Evolutionary conservation across 192 early-diverging fungal species (phyloP), one percentile per base, ranked within the genome.

Genomic region (Podila clonocystis): DNA sequence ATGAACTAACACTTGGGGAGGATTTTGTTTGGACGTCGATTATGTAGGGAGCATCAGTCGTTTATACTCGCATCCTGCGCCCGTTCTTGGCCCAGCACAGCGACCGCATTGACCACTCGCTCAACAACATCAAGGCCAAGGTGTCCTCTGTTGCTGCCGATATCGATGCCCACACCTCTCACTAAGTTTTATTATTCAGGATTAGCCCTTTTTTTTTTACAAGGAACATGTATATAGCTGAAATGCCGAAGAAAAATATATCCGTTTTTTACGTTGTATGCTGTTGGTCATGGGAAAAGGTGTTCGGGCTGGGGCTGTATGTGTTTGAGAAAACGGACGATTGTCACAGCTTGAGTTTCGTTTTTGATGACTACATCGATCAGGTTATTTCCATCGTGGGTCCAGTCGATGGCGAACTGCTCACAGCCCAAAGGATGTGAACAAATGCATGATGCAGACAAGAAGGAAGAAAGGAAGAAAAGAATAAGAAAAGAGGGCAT

Each of bases 41-140:
- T 26, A 48, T 17, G 59, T 82, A 89, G 86, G 97, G 97, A 55
- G 96, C 97, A 67, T 86, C 93, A 63, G 74, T 87, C 60, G 63
- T 99, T 24, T 99, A 99, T 82, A 55, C 59, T 11, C 83, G 84
- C 55, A 83, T 93, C 63, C 60, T 98, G 15, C 91, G 90, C 36
- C 94, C 95, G 2, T 87, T 92, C 69, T 85, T 97, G 57, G 58
- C 90, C 5, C 84, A 85, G 45, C 73, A 79, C 48, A 59, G 70
- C 59, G 55, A 50, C 41, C 62, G 76, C 26, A 79, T 89, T 55
- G 88, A 87, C 59, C 19, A 36, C 3, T 50, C 63, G 4, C 13
- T 75, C 15, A 64, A 65, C 3, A 58, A 73, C 9, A 41, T 79
- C 48, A 75, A 75, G 49, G 12, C 71, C 57, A 85, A 75, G 75